A percentile compares a stretch with the other conserved stretches of the same genome.
These are phyloP conservation scores for Solanum paucissectum DNA, from an alignment of 257 asterid genomes.

Conservation along the genomic window DNA sequence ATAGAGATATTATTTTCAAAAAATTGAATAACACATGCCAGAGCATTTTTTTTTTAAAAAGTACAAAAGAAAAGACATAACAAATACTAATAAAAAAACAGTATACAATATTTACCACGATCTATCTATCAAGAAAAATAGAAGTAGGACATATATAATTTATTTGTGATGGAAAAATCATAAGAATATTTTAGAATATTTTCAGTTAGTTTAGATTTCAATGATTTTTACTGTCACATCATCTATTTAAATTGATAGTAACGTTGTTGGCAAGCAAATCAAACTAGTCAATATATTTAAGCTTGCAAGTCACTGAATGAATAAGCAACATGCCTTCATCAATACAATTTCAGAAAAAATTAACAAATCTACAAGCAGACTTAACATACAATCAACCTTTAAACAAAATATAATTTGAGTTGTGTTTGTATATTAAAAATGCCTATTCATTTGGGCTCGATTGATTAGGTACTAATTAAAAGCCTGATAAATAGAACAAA, in stretches of 20 bases:
- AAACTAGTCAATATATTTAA: background rate
- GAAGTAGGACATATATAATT: background rate
- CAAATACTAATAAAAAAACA: too few species aligned
- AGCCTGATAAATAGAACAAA: too few species aligned
- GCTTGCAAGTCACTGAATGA: background rate
- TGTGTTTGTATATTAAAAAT: too few species aligned
- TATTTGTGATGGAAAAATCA: background rate
- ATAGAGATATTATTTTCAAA: too few species aligned
- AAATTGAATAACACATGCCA: too few species aligned
- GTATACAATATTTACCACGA: background rate
- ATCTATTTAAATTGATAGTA: background rate
- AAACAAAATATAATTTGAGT: too few species aligned
- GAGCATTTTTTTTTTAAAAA: rapidly evolving
- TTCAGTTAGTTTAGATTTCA: background rate
- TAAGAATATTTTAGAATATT: background rate
- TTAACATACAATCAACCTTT: too few species aligned
- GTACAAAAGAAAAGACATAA: background rate
- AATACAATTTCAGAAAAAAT: too few species aligned
- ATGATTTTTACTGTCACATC: background rate
- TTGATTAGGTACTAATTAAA: too few species aligned
- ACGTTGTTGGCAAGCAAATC: background rate
- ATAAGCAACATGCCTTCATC: background rate
- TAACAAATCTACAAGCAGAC: too few species aligned
- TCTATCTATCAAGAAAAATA: background rate
- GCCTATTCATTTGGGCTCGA: too few species aligned